Evolutionary conservation across 2,329 filamentous ascomycete genomes (phyloP), one percentile per base, ranked within the genome.

Genomic region (Aspergillus piperis): DNA sequence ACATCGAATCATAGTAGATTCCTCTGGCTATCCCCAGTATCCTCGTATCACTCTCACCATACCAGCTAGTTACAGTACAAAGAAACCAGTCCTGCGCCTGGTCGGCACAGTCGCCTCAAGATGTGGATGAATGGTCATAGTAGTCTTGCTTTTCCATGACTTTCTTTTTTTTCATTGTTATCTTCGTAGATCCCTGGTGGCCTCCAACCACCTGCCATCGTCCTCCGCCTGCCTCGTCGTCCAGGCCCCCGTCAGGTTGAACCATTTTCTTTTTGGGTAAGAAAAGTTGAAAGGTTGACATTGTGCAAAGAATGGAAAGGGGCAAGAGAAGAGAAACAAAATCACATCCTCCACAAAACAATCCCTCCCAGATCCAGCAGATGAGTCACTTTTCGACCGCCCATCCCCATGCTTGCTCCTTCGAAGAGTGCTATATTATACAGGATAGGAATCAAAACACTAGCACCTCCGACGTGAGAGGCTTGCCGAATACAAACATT

Each of bases 41-140:
- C 42, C 51, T 30, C 55, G 27, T 48, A 30, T 30, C 55, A 49
- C 47, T 25, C 25, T 25, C 23, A 49, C 47, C 47, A 49, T 25
- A 25, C 61, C 62, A 66, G 63, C 55, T 68, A 70, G 63, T 64
- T 71, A 71, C 61, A 68, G 63, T 71, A 68, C 68, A 71, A 55
- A 66, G 62, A 68, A 58, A 23, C 63, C 67, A 66, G 59, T 64
- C 56, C 59, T 51, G 30, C 19, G 41, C 41, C 17, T 21, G 17
- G 41, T 44, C 41, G 41, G 36, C 47, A 54, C 57, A 58, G 52
- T 58, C 51, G 53, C 59, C 50, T 53, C 47, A 65, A 61, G 54
- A 60, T 61, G 55, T 25, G 50, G 53, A 57, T 41, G 61, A 60
- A 61, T 30, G 27, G 62, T 57, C 54, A 57, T 48, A 55, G 54